A percentile compares a stretch with the other conserved stretches of the same genome.
Conservation (phyloP, 352 stramenopile species). For the Phytophthora nicotianae region DNA sequence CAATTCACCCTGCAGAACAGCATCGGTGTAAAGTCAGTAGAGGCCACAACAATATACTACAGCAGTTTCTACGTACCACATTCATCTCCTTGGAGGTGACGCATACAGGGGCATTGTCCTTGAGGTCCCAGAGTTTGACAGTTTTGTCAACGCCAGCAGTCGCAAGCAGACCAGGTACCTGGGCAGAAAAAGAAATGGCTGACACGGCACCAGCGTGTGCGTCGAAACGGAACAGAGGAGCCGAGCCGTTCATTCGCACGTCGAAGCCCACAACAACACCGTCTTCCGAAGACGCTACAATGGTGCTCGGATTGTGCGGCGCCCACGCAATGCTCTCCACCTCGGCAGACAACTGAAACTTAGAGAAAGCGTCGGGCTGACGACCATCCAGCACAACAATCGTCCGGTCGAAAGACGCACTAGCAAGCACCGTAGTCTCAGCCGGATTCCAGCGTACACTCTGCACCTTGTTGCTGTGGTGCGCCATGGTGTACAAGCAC, state of each 20-base stretch:
- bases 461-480: conserved; percentile 99
- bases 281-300: conserved; percentile 95
- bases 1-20: conserved; percentile 73
- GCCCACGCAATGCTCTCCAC: conserved; percentile 95
- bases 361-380: conserved; percentile 78
- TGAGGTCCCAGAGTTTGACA: conserved; percentile 97
- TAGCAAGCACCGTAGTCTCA: conserved; percentile 96
- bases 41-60: conserved; percentile 1
- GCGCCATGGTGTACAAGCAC: conserved; percentile 95
- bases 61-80: conserved; percentile 64
- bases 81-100: conserved; percentile 93
- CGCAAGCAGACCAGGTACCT: conserved; percentile 93
- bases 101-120: conserved; percentile 70
- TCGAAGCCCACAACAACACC: conserved; percentile 95
- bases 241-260: conserved; percentile 93
- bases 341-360: conserved; percentile 83
- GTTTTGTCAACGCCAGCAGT: conserved; percentile 98
- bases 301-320: conserved; percentile 90
- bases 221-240: conserved; percentile 92
- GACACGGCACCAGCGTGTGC: conserved; percentile 91
- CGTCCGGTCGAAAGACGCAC: conserved; percentile 94
- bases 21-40: conserved; percentile 11
- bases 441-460: conserved; percentile 96
- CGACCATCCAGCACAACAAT: conserved; percentile 95
- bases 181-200: conserved; percentile 83